phyloP scores from a whole-genome alignment of 345 rosid species.

The Orychophragmus violaceus region DNA sequence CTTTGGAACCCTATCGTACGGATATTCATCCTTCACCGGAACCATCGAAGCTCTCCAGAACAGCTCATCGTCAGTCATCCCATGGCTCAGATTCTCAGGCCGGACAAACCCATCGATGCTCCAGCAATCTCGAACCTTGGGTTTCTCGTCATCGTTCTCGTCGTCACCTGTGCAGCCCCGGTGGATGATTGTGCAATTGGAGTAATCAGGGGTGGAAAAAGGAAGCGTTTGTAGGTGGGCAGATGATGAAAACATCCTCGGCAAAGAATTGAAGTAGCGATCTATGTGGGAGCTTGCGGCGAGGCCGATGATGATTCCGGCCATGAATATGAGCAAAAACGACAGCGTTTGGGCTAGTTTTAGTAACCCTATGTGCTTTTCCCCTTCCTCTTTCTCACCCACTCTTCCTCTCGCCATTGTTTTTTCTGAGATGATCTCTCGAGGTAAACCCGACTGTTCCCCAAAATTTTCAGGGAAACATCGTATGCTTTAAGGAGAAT shows the following conservation, averaged over 20 bases:
- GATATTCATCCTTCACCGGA: constrained; percentile 56
- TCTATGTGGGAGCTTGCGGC: constrained; percentile 62
- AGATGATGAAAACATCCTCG: constrained; percentile 30
- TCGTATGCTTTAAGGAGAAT: constrained; percentile 3
- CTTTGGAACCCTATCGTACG: constrained; percentile 58
- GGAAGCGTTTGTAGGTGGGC: constrained; percentile 26
- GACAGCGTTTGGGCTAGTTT: constrained; percentile 66
- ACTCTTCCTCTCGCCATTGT: constrained; percentile 33
- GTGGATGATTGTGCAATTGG: constrained; percentile 31
- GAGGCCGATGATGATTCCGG: constrained; percentile 73
- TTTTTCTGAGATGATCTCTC: neutral
- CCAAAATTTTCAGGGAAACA: constrained; percentile 29
- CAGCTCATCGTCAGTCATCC: constrained; percentile 54
- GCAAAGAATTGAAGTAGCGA: constrained; percentile 48
- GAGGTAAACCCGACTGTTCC: neutral
- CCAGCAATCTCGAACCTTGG: constrained; percentile 33
- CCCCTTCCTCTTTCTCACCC: constrained; percentile 47
- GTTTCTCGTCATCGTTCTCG: constrained; percentile 12
- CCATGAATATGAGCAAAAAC: constrained; percentile 63
- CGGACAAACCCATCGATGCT: constrained; percentile 41
- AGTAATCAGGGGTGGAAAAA: constrained; percentile 12
- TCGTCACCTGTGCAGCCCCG: constrained; percentile 31
- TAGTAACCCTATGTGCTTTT: constrained; percentile 51
- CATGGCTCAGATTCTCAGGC: constrained; percentile 48
- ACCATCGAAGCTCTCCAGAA: constrained; percentile 89